Evolutionary conservation across 192 early-diverging fungal species (phyloP), one percentile per base, ranked within the genome.

Genomic region (Lobosporangium transversale): DNA sequence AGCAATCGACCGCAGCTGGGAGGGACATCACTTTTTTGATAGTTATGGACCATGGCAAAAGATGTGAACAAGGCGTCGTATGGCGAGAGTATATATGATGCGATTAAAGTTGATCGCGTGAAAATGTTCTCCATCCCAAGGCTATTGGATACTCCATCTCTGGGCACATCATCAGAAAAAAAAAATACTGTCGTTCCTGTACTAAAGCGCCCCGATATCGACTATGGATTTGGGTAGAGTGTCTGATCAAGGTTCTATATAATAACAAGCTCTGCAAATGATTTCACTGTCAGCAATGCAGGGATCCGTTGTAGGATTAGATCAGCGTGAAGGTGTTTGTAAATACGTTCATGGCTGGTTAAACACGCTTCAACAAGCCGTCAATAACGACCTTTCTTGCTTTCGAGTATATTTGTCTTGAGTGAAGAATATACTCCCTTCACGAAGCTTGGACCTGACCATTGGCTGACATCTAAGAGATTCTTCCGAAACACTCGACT

Each of bases 221-320:
- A 80, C 1, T 84, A 80, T 56, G 83, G 83, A n/a, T 58, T 71
- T 7, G 83, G 83, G 3, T 59, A 80, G 0, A 80, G 81, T 52
- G 31, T 79, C n/a, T n/a, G n/a, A n/a, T n/a, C n/a, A n/a, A n/a
- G n/a, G 48, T 48, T 55, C 0, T 84, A 80, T 70, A 36, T 84
- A 11, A 57, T 84, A 21, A 27, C 69, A 1, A 58, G 68, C 14
- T 58, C 64, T 4, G 26, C 55, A 17, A 64, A 52, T 44, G 21
- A 32, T 32, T 17, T 54, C 31, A 20, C 14, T 0, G 23, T 40
- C 40, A 21, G 43, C 14, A 0, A 53, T 31, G 3, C 29, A 55
- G 6, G 79, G 83, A 80, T 42, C 50, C 36, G 83, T 47, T 11
- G 24, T 67, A 1, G 83, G 66, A 14, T 52, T 84, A 12, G 83